Percentiles rank a stretch among this genome's conserved stretches.
Conservation (phyloP, 1,284 basidiomycete genomes). For the Fomes fomentarius region DNA sequence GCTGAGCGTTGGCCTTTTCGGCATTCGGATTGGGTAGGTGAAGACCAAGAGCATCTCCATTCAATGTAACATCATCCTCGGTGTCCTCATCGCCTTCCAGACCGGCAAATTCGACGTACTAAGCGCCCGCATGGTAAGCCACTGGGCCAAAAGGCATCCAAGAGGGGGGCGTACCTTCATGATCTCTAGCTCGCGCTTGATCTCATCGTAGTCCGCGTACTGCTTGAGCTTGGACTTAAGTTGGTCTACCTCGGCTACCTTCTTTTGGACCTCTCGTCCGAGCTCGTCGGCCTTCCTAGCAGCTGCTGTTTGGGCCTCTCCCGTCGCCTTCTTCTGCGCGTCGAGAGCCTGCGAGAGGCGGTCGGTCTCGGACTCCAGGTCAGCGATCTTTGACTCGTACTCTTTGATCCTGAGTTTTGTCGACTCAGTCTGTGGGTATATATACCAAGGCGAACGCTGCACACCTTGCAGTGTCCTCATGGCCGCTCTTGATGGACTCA, state of each 20-base stretch:
- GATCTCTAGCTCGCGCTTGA: slow-evolving; percentile 94
- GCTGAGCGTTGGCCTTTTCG: slow-evolving; percentile 74
- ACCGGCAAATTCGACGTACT: slow-evolving; percentile 94
- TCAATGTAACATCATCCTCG: slow-evolving; percentile 31
- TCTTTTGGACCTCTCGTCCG: slow-evolving; percentile 60
- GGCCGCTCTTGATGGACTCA: slow-evolving; percentile 83
- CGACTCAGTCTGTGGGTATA: too few relatives aligned
- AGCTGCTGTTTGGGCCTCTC: slow-evolving; percentile 50
- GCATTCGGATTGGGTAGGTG: slow-evolving; percentile 88
- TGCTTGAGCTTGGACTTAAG: slow-evolving; percentile 72
- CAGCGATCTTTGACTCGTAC: slow-evolving; percentile 72
- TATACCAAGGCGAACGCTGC: too few relatives aligned
- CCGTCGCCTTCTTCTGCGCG: slow-evolving; percentile 61
- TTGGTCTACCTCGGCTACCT: slow-evolving; percentile 69
- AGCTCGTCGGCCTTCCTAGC: slow-evolving; percentile 66
- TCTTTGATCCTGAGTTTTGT: slow-evolving; percentile 57
- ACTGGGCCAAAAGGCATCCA: too few relatives aligned
- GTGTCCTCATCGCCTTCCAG: slow-evolving; percentile 73
- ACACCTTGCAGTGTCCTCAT: slow-evolving; percentile 75
- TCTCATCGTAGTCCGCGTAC: slow-evolving; percentile 89
- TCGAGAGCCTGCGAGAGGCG: slow-evolving; percentile 73
- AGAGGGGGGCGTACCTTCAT: slow-evolving; percentile 75
- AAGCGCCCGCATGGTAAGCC: not conserved
- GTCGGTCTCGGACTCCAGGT: slow-evolving; percentile 76
- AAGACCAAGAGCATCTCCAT: slow-evolving; percentile 47